Conservation (phyloP, 805 yeast species). For the Teunomyces gatunensis region DNA sequence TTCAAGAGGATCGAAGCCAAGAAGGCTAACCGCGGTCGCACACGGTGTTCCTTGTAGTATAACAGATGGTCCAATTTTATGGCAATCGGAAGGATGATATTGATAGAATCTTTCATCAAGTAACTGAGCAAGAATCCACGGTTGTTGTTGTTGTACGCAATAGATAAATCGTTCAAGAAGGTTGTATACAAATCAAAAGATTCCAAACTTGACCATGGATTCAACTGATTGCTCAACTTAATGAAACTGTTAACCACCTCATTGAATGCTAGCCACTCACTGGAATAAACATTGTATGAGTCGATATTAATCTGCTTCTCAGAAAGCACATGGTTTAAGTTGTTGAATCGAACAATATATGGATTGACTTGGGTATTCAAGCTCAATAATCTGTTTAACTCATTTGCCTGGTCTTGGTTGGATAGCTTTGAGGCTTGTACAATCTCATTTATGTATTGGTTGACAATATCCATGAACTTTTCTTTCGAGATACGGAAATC, state of each 20-base stretch:
- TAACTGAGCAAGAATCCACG: slow-evolving; percentile 37
- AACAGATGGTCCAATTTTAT: slow-evolving; percentile 39
- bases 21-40: slow-evolving; percentile 46
- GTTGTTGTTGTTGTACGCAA: slow-evolving; percentile 46
- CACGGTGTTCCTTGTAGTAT: slow-evolving; percentile 37
- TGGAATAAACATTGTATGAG: slow-evolving; percentile 21
- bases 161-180: slow-evolving; percentile 45
- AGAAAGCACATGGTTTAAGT: background rate
- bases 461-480: slow-evolving; percentile 7
- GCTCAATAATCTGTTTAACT: slow-evolving; percentile 20
- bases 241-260: slow-evolving; percentile 46
- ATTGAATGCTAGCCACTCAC: slow-evolving; percentile 49
- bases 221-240: slow-evolving; percentile 45
- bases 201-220: slow-evolving; percentile 51
- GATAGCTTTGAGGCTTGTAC: slow-evolving; percentile 26
- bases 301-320: slow-evolving; percentile 18
- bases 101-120: slow-evolving; percentile 36
- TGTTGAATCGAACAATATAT: slow-evolving; percentile 23
- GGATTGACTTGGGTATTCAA: slow-evolving; percentile 26
- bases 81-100: slow-evolving; percentile 45
- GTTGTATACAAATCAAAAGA: slow-evolving; percentile 55
- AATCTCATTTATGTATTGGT: slow-evolving; percentile 26
- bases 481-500: background rate
- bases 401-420: slow-evolving; percentile 17
- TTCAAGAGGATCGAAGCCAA: slow-evolving; percentile 54